phyloP scores from a whole-genome alignment of 768 basidiomycete genomes.

The Leccinum aurantiacum region DNA sequence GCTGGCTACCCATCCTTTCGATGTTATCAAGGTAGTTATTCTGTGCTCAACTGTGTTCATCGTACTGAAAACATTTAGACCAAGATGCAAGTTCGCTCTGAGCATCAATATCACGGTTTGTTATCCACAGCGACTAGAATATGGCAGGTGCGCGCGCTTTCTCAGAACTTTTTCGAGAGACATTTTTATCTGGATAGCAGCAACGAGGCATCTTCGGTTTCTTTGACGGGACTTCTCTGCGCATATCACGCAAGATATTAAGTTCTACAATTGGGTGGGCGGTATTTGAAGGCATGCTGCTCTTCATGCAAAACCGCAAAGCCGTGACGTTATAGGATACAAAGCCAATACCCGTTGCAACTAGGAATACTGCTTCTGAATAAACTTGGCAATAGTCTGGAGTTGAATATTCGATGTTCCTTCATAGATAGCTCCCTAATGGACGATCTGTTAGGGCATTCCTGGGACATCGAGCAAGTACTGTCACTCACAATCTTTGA shows the following conservation, averaged over 20 bases:
- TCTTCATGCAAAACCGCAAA: conserved; percentile 46
- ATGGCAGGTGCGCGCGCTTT: conserved; percentile 53
- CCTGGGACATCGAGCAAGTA: background rate
- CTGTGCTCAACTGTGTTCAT: background rate
- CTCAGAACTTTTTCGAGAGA: background rate
- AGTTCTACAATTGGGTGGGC: conserved; percentile 93
- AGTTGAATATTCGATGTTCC: conserved; percentile 99
- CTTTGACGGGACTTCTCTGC: conserved; percentile 82
- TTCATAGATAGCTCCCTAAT: conserved; percentile 85
- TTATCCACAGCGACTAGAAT: conserved; percentile 62
- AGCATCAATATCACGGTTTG: conserved; percentile 73
- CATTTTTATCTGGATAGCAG: conserved; percentile 51
- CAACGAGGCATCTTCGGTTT: conserved; percentile 80
- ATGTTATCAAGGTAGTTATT: conserved; percentile 80
- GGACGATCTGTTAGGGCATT: conserved; percentile 5
- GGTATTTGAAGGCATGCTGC: conserved; percentile 78
- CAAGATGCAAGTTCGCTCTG: conserved; percentile 87
- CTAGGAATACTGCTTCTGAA: conserved; percentile 82
- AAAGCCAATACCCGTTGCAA: background rate
- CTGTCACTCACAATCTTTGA: conserved; percentile 80
- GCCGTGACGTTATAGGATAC: conserved; percentile 6
- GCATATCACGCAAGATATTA: conserved; percentile 81
- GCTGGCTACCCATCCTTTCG: conserved; percentile 86
- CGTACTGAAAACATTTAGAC: conserved; percentile 51
- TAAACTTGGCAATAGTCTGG: conserved; percentile 90